These are phyloP conservation scores for Smittium mucronatum DNA, from an alignment of 371 early-diverging fungal species.

Conservation along the genomic window DNA sequence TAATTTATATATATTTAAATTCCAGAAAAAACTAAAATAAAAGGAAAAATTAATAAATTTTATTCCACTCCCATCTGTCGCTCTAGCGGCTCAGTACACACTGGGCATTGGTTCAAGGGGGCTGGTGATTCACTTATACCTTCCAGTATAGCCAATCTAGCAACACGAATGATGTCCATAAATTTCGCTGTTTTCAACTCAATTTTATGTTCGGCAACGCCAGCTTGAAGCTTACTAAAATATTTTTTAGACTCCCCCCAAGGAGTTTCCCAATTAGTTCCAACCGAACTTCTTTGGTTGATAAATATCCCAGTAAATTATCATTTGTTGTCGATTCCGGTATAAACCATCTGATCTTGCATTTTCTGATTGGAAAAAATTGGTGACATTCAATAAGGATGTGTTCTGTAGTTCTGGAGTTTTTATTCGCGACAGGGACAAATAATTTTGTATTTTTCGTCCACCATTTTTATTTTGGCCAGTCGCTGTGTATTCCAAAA, in stretches of 20 bases:
- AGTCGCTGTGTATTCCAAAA: neutral
- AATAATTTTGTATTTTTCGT: neutral
- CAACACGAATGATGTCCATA: neutral
- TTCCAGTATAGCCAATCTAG: neutral
- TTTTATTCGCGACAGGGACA: neutral
- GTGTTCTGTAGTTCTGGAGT: neutral
- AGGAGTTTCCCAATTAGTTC: neutral
- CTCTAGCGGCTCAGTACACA: neutral
- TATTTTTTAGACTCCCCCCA: neutral
- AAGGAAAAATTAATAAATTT: neutral
- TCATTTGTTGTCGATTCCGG: neutral
- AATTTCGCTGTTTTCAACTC: neutral
- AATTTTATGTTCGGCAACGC: neutral
- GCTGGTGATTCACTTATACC: neutral
- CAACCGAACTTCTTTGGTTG: neutral
- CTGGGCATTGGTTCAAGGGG: constrained; percentile 1
- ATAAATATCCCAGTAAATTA: neutral
- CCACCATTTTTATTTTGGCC: neutral
- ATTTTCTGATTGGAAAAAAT: neutral
- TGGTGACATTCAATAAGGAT: neutral
- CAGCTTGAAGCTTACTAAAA: neutral
- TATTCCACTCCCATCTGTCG: neutral
- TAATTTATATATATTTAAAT: too few relatives aligned
- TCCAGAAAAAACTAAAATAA: neutral
- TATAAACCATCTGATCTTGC: neutral